Conservation (phyloP, 257 asterid species). For the Henckelia pumila region DNA sequence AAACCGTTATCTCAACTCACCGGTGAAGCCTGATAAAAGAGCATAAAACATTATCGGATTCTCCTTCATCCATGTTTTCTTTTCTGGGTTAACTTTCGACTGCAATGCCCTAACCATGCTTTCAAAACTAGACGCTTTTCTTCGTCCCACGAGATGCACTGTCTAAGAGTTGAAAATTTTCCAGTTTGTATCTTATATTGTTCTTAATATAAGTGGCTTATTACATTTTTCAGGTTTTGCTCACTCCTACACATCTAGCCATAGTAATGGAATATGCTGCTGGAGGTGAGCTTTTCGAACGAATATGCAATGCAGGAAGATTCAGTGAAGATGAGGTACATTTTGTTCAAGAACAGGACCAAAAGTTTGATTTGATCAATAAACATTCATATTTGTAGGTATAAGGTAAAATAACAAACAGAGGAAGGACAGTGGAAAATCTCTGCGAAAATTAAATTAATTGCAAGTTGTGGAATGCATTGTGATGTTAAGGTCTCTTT, state of each 20-base stretch:
- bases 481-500: not conserved
- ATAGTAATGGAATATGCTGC: constrained; percentile 58
- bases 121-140: not conserved
- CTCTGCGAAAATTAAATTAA: not conserved
- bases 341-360: not conserved
- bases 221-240: constrained; percentile 35
- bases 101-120: not conserved
- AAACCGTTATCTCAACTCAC: too few species aligned
- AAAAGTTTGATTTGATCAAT: not conserved
- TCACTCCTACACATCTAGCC: constrained; percentile 54
- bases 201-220: not conserved
- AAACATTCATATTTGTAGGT: not conserved
- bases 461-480: not conserved
- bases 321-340: constrained; percentile 54
- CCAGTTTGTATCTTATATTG: not conserved
- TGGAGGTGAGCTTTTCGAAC: constrained; percentile 48
- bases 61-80: not conserved
- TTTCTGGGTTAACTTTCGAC: not conserved
- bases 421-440: not conserved
- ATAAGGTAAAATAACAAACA: not conserved
- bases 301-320: constrained; percentile 53
- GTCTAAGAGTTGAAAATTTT: too few species aligned
- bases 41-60: not conserved
- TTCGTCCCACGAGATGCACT: not conserved
- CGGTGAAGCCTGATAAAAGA: too few species aligned